Evolutionary conservation across 345 rosid genomes (phyloP).

Genomic region (Moringa oleifera): DNA sequence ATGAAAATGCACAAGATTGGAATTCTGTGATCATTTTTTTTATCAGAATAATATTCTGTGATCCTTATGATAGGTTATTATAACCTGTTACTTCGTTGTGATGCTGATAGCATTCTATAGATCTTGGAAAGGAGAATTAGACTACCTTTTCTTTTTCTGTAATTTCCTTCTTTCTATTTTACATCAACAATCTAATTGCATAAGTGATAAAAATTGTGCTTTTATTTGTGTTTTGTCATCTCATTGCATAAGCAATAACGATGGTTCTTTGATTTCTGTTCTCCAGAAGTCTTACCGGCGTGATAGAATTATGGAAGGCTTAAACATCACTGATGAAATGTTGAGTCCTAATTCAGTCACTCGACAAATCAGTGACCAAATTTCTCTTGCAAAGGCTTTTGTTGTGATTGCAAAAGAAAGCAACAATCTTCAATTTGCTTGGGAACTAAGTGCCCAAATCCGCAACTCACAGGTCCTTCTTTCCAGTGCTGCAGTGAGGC

Average conservation of each 20-base stretch:
- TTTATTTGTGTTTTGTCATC: no score
- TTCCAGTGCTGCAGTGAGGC: conserved; percentile 70
- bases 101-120: no score
- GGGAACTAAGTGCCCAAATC: conserved; percentile 95
- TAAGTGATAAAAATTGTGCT: no score
- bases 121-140: no score
- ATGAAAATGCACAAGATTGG: no score
- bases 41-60: not conserved
- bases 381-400: conserved; percentile 83
- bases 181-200: not conserved
- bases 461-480: conserved; percentile 78
- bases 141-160: no score
- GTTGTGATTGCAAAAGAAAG: conserved; percentile 94
- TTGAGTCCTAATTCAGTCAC: conserved; percentile 64
- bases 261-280: not conserved
- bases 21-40: no score
- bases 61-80: not conserved
- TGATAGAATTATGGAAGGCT: conserved; percentile 51
- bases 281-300: conserved; percentile 46
- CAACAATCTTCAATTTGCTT: conserved; percentile 87
- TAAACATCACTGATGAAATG: conserved; percentile 85
- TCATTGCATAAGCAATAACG: no score
- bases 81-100: no score
- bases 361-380: conserved; percentile 85
- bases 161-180: no score